Conservation (phyloP, 2,329 filamentous ascomycete species). For the Phoma sp. region DNA sequence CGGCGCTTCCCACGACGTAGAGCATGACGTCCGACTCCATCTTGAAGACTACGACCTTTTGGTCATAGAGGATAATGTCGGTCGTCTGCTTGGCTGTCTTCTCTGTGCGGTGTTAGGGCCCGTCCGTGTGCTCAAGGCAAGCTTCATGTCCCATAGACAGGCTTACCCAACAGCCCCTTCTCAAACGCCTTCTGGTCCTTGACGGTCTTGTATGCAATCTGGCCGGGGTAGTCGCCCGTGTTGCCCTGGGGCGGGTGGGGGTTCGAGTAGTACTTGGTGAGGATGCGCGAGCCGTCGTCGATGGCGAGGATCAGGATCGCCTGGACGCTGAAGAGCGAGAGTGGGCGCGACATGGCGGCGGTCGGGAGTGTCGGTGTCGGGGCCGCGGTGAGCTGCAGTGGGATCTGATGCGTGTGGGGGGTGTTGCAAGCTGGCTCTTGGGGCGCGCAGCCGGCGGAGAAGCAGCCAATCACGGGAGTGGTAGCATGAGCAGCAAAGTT, state of each 20-base stretch:
- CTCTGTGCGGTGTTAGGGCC: slow-evolving; percentile 52
- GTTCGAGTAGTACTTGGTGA: slow-evolving; percentile 89
- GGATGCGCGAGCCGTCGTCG: slow-evolving; percentile 89
- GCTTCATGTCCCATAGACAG: slow-evolving; percentile 84
- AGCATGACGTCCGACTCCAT: slow-evolving; percentile 96
- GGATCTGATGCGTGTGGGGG: slow-evolving; percentile 1
- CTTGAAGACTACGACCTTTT: slow-evolving; percentile 96
- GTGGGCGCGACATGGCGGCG: slow-evolving; percentile 62
- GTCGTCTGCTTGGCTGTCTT: slow-evolving; percentile 96
- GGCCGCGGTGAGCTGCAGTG: slow-evolving; percentile 1
- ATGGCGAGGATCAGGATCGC: slow-evolving; percentile 64
- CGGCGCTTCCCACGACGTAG: slow-evolving; percentile 85
- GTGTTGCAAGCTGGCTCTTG: slow-evolving; percentile 35
- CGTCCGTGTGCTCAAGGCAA: too few relatives aligned
- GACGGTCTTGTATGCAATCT: slow-evolving; percentile 82
- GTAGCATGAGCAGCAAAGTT: too few relatives aligned
- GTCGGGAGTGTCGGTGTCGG: slow-evolving; percentile 28
- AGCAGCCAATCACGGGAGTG: slow-evolving; percentile 36
- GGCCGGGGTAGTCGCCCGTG: slow-evolving; percentile 65
- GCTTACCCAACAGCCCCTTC: slow-evolving; percentile 76
- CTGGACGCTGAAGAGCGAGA: slow-evolving; percentile 63
- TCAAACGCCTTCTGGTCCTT: slow-evolving; percentile 98
- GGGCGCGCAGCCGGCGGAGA: slow-evolving; percentile 30
- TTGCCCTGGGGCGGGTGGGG: slow-evolving; percentile 71
- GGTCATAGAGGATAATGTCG: slow-evolving; percentile 97